Evolutionary conservation across 129 eudicot species (phyloP), one percentile per base, ranked within the genome.

Genomic region (Helianthus annuus): DNA sequence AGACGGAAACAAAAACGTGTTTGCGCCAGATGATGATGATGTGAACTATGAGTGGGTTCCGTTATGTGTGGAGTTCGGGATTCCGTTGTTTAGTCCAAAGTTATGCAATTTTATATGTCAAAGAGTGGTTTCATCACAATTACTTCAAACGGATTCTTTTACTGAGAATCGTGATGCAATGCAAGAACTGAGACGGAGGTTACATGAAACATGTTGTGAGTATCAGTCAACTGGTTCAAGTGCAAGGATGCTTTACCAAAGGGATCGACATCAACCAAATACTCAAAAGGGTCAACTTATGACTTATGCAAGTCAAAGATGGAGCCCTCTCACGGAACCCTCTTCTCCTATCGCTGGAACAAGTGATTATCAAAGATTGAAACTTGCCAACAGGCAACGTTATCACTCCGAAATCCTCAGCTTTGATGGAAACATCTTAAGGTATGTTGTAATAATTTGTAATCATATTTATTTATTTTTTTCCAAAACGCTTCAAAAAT

Each of bases 41-140:
- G 91, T 82, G 60, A 88, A 77, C 70, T 89, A 89, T 74, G 98
- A 95, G 72, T 95, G 99, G 99, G 96, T 95, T 69, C 90, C 90
- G 32, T 66, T 95, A 69, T 79, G 94, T 85, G 94, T 86, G 27
- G 97, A 95, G 74, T 90, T 95, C 73, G 99, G 99, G 48, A 76
- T 95, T 68, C 99, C 99, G 2, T 75, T 95, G 45, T 95, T 95
- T 69, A 95, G 99, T 85, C 99, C 99, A 65, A 86, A 84, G 64
- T 71, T 95, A 63, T 95, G 99, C 84, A 86, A 86, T 36, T 72
- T 57, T 32, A 88, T 95, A 48, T 90, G 99, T 80, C 80, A 79
- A 63, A 82, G 99, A 72, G 93, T 95, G 77, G 87, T 86, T 49
- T 83, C 85, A 10, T 95, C 97, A 2, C 84, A 79, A 68, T 80